These are phyloP conservation scores for Eucalyptus curtisii DNA, from an alignment of 345 rosid species.

Conservation along the genomic window DNA sequence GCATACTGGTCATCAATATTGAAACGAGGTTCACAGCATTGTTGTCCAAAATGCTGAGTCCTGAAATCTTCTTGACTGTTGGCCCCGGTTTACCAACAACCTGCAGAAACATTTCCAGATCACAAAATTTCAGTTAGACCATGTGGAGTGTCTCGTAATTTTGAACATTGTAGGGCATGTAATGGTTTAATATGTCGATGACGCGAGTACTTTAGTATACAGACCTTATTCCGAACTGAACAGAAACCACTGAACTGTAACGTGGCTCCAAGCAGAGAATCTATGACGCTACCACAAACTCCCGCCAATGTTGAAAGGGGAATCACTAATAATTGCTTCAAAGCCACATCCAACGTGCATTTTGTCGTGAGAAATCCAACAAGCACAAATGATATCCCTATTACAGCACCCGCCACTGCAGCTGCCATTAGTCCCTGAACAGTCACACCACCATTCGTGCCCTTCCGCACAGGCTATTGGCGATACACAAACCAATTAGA, in stretches of 20 bases:
- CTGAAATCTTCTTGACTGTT: constrained; percentile 84
- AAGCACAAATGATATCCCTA: constrained; percentile 65
- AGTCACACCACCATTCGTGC: constrained; percentile 95
- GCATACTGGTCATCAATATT: constrained; percentile 40
- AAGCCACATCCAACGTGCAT: constrained; percentile 33
- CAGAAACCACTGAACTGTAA: constrained; percentile 95
- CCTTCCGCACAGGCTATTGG: constrained; percentile 74
- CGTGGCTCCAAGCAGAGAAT: constrained; percentile 89
- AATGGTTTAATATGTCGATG: neutral
- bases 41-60: constrained; percentile 79
- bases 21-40: constrained; percentile 84
- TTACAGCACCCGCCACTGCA: constrained; percentile 56
- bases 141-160: neutral
- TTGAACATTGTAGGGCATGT: neutral
- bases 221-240: constrained; percentile 75
- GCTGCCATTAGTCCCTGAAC: constrained; percentile 77
- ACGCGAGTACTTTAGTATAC: neutral
- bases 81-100: constrained; percentile 91
- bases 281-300: constrained; percentile 70
- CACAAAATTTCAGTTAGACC: neutral
- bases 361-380: constrained; percentile 54
- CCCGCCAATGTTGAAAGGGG: constrained; percentile 79
- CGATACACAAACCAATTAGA: neutral
- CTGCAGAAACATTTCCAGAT: constrained; percentile 21
- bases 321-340: constrained; percentile 65